These are phyloP conservation scores for Sclerotinia glacialis DNA, from an alignment of 2,329 filamentous ascomycete species.

Conservation along the genomic window DNA sequence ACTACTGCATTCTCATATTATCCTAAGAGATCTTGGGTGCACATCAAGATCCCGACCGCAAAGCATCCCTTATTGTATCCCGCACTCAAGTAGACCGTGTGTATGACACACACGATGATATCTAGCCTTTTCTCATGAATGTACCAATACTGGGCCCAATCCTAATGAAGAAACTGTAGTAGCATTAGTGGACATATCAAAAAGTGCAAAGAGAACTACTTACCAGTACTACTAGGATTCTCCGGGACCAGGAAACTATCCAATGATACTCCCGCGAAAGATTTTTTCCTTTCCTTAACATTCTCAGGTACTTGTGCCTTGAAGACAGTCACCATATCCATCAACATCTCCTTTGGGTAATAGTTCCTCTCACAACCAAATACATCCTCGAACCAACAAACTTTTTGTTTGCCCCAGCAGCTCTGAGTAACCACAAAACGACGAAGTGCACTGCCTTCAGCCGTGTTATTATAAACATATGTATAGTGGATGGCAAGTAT, in stretches of 20 bases:
- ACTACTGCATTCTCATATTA: background rate
- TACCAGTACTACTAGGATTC: background rate
- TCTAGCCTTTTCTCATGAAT: background rate
- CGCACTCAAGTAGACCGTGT: background rate
- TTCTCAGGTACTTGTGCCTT: background rate
- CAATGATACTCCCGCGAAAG: background rate
- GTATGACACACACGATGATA: no score
- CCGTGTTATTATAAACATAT: background rate
- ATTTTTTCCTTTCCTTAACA: background rate
- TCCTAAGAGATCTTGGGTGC: background rate
- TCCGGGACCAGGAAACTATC: background rate
- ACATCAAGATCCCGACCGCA: background rate
- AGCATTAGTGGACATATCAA: background rate
- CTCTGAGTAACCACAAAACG: background rate
- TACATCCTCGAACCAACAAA: accelerated
- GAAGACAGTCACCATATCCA: background rate
- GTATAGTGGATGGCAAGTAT: no score
- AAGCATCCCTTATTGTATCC: background rate
- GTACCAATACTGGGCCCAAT: background rate
- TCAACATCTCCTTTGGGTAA: background rate
- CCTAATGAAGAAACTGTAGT: background rate
- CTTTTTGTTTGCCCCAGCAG: background rate
- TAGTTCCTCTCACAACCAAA: background rate
- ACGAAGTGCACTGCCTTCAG: background rate
- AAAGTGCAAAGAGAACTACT: background rate